Conservation (phyloP, 2,329 filamentous ascomycete species). For the Penicillium sp. region DNA sequence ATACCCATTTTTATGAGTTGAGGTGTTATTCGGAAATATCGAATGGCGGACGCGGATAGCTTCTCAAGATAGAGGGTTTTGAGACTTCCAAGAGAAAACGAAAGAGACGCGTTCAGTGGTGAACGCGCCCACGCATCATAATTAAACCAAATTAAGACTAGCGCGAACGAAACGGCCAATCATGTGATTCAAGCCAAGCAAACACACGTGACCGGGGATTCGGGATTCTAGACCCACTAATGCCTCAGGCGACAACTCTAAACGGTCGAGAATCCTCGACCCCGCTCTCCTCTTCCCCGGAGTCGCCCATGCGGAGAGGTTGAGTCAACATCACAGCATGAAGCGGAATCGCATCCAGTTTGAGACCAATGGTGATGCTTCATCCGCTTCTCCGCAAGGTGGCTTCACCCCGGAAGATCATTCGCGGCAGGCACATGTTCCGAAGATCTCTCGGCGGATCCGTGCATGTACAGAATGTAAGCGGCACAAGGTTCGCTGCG, state of each 20-base stretch:
- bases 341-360: slow-evolving; percentile 43
- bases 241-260: slow-evolving; percentile 20
- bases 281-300: slow-evolving; percentile 24
- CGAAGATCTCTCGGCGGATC: slow-evolving; percentile 47
- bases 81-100: neutral
- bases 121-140: slow-evolving; percentile 15
- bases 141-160: slow-evolving; percentile 20
- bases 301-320: slow-evolving; percentile 24
- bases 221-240: neutral
- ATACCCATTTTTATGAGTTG: slow-evolving; percentile 47
- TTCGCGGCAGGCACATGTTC: slow-evolving; percentile 32
- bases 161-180: slow-evolving; percentile 15
- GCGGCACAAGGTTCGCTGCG: slow-evolving; percentile 57
- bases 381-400: slow-evolving; percentile 34
- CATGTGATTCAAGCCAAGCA: slow-evolving; percentile 5
- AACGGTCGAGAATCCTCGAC: slow-evolving; percentile 21
- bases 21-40: neutral
- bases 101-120: slow-evolving; percentile 15
- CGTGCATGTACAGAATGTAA: slow-evolving; percentile 56
- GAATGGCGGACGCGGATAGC: neutral
- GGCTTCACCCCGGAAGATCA: slow-evolving; percentile 31
- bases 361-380: slow-evolving; percentile 38
- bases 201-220: neutral
- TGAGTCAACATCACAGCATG: slow-evolving; percentile 28
- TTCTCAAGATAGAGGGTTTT: neutral